phyloP scores from a whole-genome alignment of 495 filamentous ascomycete species.

The Penicillium samsonianum region DNA sequence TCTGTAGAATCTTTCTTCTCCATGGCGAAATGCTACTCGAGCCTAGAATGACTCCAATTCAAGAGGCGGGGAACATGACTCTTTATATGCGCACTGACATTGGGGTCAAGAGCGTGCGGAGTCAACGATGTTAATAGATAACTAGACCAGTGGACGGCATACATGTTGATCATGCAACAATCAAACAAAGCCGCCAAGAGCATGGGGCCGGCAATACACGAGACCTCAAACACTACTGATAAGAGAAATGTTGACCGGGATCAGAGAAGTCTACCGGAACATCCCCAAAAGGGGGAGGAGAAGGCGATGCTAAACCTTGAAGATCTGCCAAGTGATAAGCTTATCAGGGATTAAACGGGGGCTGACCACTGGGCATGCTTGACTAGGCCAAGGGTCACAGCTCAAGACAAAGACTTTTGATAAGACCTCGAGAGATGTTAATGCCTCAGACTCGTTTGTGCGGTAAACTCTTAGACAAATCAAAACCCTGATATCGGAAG shows the following conservation, averaged over 20 bases:
- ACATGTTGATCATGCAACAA: conserved; percentile 3
- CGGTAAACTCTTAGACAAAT: not conserved
- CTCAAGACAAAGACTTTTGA: conserved; percentile 3
- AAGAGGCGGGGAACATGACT: conserved; percentile 13
- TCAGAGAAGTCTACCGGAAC: conserved; percentile 8
- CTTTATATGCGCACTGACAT: conserved; percentile 21
- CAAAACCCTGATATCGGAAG: not conserved
- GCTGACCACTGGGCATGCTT: no score
- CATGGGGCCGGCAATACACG: conserved; percentile 7
- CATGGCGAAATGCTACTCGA: conserved; percentile 10
- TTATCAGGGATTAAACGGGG: conserved; percentile 11
- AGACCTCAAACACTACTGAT: conserved; percentile 15
- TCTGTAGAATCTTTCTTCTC: conserved; percentile 28
- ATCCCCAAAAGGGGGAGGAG: conserved; percentile 33
- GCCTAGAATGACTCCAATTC: conserved; percentile 2
- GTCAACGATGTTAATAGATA: conserved; percentile 15
- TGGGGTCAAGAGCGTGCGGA: conserved; percentile 14
- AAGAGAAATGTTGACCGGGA: conserved; percentile 18
- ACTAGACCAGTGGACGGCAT: no score
- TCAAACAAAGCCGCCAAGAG: conserved; percentile 1
- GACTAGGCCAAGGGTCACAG: no score
- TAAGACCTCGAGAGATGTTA: not conserved
- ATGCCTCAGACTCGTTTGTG: not conserved
- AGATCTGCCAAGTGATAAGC: conserved; percentile 37
- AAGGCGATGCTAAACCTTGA: conserved; percentile 29